Base-by-base conservation (phyloP, 768 basidiomycete species). In the Phylloporus sp. region DNA sequence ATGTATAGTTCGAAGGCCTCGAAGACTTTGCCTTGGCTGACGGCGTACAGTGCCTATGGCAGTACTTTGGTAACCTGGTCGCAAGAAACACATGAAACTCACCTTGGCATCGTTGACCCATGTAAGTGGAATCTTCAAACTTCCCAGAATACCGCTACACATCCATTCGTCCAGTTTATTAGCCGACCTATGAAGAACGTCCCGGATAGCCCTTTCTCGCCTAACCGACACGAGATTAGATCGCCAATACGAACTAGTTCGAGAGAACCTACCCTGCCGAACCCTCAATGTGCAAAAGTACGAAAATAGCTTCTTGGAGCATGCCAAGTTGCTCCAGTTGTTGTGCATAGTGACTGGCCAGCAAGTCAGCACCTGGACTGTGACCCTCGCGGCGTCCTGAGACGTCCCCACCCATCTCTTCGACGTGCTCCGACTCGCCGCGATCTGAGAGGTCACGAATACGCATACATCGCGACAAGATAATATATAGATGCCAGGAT, bases 51-150 rank as follows among this genome's bases (percentile, higher is more conserved):
- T 6, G 85, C 90, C 91, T 90, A 59, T 17, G 28, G 5, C 22
- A 24, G 18, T n/a, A 28, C 34, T 35, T 53, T 14, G 50, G 42
- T 42, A 41, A 36, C 14, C 32, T 26, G 23, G 24, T 6, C 9
- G 35, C 2, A 9, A 37, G 11, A 6, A 4, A 44, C 29, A 5
- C 10, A 22, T 6, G 17, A 9, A 21, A 14, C 6, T 5, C 46
- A 90, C 91, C 78, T 88, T 86, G 10, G 92, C 88, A 61, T 94
- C 90, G 31, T 85, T 78, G n/a, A 97, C 76, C 94, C 95, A 99
- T 6, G 78, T 66, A 42, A 79, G 66, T 0, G 96, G 96, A 26
- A 98, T 77, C 53, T 84, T 83, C 24, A 96, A 69, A 57, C 82
- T 88, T 5, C 85, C 84, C 4, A 82, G 74, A 9, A 89, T 69